Percentiles rank a stretch among this genome's conserved stretches.
Conservation (phyloP, 768 basidiomycete species). For the Lanmaoa rubissima region DNA sequence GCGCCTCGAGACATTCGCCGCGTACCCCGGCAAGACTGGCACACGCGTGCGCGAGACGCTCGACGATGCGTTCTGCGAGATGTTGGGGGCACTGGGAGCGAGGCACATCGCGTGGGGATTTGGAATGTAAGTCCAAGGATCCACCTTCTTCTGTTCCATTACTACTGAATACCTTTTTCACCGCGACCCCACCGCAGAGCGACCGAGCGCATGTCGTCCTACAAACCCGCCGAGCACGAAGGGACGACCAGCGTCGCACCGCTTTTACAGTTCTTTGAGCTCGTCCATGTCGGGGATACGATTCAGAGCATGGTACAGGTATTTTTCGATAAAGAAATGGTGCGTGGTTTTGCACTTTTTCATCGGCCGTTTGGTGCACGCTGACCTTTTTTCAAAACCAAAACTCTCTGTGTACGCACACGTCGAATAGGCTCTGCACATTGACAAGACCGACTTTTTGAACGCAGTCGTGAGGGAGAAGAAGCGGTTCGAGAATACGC, state of each 20-base stretch:
- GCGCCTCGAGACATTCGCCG: too few species aligned
- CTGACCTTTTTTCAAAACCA: neutral
- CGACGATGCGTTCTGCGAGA: too few species aligned
- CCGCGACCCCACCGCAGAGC: slow-evolving; percentile 42
- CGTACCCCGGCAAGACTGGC: too few species aligned
- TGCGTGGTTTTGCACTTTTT: slow-evolving; percentile 31
- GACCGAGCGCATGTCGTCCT: slow-evolving; percentile 84
- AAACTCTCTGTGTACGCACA: neutral
- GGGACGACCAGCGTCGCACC: slow-evolving; percentile 86
- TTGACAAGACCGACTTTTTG: slow-evolving; percentile 91
- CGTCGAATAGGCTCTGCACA: slow-evolving; percentile 64
- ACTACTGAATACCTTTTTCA: too few species aligned
- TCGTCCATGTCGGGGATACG: slow-evolving; percentile 95
- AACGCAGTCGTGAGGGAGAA: slow-evolving; percentile 94
- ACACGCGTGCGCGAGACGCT: too few species aligned
- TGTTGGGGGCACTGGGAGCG: too few species aligned
- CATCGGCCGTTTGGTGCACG: neutral
- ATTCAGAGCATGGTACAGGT: slow-evolving; percentile 98
- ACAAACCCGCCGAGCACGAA: slow-evolving; percentile 84
- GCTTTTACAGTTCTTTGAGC: slow-evolving; percentile 93
- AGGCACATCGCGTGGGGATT: too few species aligned
- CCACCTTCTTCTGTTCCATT: too few species aligned
- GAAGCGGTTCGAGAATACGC: slow-evolving; percentile 88
- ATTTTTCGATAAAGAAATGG: slow-evolving; percentile 96
- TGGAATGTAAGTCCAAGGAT: too few species aligned